Conservation (phyloP, 1,284 basidiomycete genomes). For the Meripilus lineatus region DNA sequence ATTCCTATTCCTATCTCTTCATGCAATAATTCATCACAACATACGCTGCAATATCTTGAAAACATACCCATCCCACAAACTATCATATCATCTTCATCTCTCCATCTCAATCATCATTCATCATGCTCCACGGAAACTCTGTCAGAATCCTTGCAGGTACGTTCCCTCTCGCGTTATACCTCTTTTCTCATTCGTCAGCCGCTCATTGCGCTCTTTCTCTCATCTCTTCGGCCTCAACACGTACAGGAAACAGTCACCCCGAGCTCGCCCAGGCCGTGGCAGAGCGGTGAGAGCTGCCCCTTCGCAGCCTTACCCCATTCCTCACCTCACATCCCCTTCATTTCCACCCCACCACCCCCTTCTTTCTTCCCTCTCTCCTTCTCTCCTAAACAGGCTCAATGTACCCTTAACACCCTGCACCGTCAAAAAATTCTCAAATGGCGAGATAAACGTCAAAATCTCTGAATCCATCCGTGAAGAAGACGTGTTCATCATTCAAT, state of each 20-base stretch:
- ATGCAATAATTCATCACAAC: slow-evolving; percentile 6
- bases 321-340: slow-evolving; percentile 5
- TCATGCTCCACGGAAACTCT: slow-evolving; percentile 88
- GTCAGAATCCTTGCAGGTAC: slow-evolving; percentile 89
- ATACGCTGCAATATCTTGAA: neutral
- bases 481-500: slow-evolving; percentile 96
- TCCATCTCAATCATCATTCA: slow-evolving; percentile 19
- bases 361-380: slow-evolving; percentile 30
- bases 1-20: slow-evolving; percentile 11
- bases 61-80: neutral
- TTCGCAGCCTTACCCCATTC: slow-evolving; percentile 21
- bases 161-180: too few species aligned
- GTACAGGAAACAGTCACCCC: slow-evolving; percentile 98
- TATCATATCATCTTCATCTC: too few species aligned
- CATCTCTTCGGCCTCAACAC: slow-evolving; percentile 6
- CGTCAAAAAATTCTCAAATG: slow-evolving; percentile 95
- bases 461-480: slow-evolving; percentile 95
- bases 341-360: too few species aligned
- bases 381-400: slow-evolving; percentile 70
- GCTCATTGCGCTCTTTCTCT: slow-evolving; percentile 9
- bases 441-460: slow-evolving; percentile 91
- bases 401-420: slow-evolving; percentile 87
- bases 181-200: slow-evolving; percentile 8
- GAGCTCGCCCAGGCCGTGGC: slow-evolving; percentile 94
- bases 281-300: slow-evolving; percentile 83